Conservation (phyloP, 2,329 filamentous ascomycete species). For the Dothistroma septosporum region DNA sequence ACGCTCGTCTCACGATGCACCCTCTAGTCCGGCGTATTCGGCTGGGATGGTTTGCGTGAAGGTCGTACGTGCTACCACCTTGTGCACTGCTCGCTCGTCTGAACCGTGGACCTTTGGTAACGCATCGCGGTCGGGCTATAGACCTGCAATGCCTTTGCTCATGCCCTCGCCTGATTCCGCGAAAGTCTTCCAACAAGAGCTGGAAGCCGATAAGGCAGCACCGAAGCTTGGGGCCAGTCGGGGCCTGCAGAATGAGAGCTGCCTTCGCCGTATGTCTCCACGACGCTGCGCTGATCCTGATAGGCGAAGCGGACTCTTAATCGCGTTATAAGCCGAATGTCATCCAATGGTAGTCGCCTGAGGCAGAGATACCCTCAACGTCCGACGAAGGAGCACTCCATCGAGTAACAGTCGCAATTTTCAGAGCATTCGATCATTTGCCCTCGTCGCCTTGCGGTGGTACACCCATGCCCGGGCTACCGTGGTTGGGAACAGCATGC, state of each 20-base stretch:
- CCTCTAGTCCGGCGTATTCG: no score
- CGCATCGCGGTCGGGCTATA: background rate
- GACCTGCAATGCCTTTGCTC: background rate
- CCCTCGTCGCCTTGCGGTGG: slow-evolving; percentile 29
- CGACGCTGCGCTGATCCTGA: background rate
- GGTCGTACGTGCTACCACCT: no score
- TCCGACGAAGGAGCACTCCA: background rate
- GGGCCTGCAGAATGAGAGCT: background rate
- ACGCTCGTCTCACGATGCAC: no score
- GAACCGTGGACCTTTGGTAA: background rate
- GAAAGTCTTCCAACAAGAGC: background rate
- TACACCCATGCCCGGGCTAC: slow-evolving; percentile 28
- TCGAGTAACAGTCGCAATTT: background rate
- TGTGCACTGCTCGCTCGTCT: background rate
- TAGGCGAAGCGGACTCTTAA: background rate
- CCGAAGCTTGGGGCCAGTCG: background rate
- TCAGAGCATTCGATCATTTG: slow-evolving; percentile 24
- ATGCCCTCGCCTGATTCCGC: background rate
- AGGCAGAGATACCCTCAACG: background rate
- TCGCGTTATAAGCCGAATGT: background rate
- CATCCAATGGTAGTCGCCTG: background rate
- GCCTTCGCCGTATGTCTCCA: background rate
- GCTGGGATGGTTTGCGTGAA: no score
- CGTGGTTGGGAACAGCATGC: slow-evolving; percentile 29
- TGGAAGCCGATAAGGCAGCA: background rate